Evolutionary conservation across 1,284 basidiomycete species (phyloP).

Genomic region (Ustilago curta): DNA sequence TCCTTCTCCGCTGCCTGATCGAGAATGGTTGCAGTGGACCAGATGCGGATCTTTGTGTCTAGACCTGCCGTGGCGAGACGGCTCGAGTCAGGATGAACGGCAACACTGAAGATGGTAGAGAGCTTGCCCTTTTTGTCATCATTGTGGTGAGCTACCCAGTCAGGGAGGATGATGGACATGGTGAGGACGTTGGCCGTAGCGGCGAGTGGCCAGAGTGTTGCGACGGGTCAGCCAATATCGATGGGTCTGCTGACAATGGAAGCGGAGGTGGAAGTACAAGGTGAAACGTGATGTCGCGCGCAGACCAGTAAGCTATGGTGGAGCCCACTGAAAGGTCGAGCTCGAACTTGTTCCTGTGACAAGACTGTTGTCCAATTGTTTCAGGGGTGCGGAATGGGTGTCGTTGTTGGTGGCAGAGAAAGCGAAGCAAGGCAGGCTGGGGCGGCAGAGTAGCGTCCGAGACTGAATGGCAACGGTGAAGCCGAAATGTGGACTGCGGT

Average conservation of each 20-base stretch:
- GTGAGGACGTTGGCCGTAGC: slow-evolving; percentile 6
- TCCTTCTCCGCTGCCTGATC: slow-evolving; percentile 78
- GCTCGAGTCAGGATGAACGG: slow-evolving; percentile 94
- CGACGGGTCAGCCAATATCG: slow-evolving; percentile 8
- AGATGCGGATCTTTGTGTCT: slow-evolving; percentile 93
- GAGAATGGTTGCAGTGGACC: slow-evolving; percentile 93
- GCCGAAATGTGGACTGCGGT: neutral
- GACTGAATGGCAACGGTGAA: neutral
- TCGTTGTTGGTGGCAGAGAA: neutral
- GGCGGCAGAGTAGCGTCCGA: neutral
- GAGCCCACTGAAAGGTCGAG: neutral
- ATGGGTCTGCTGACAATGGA: neutral
- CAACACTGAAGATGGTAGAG: slow-evolving; percentile 88
- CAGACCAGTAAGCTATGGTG: neutral
- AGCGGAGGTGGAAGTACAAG: neutral
- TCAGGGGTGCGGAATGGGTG: neutral
- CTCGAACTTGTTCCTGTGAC: neutral
- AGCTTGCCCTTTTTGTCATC: slow-evolving; percentile 75
- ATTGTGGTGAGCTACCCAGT: slow-evolving; percentile 67
- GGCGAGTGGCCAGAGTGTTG: slow-evolving; percentile 1
- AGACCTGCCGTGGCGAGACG: slow-evolving; percentile 95
- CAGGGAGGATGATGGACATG: slow-evolving; percentile 66
- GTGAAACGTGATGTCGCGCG: neutral
- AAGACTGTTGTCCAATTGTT: neutral
- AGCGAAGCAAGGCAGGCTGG: neutral